Conservation (phyloP, 768 basidiomycete species). For the Mycena alexandri region DNA sequence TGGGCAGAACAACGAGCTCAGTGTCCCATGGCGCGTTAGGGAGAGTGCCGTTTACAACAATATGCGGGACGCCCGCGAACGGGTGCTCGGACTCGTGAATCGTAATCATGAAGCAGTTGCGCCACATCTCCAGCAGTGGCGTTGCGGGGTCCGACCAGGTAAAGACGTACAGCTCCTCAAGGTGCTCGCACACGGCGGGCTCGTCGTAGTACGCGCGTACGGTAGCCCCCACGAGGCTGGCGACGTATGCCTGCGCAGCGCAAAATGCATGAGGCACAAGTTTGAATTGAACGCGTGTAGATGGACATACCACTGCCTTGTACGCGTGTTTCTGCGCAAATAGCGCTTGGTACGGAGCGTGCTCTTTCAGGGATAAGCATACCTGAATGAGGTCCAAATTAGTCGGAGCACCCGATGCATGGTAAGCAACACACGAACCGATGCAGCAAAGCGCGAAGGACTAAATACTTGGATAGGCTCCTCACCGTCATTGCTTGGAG, state of each 20-base stretch:
- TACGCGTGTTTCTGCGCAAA: constrained; percentile 51
- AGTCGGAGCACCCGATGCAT: background rate
- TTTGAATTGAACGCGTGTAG: constrained; percentile 22
- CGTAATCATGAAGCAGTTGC: constrained; percentile 46
- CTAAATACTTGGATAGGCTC: constrained; percentile 46
- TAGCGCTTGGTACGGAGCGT: constrained; percentile 48
- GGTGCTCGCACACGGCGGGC: constrained; percentile 1
- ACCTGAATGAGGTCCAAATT: constrained; percentile 1
- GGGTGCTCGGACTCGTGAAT: constrained; percentile 61
- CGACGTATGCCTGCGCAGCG: constrained; percentile 53
- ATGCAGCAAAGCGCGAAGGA: constrained; percentile 45
- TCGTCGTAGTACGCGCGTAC: constrained; percentile 57
- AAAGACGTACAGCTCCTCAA: constrained; percentile 42
- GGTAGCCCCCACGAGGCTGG: constrained; percentile 50
- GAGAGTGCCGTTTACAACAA: constrained; percentile 56
- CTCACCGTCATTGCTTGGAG: background rate
- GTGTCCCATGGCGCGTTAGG: constrained; percentile 53
- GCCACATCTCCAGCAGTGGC: constrained; percentile 25
- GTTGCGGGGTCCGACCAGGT: constrained; percentile 67
- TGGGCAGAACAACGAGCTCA: constrained; percentile 13
- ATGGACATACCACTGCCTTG: constrained; percentile 54
- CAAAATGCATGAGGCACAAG: constrained; percentile 21
- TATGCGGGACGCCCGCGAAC: constrained; percentile 56
- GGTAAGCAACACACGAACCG: constrained; percentile 41
- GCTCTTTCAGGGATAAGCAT: background rate